A percentile compares a stretch with the other conserved stretches of the same genome.
phyloP scores from a whole-genome alignment of 31 red algal genomes.

The Odonthalia washingtoniensis region DNA sequence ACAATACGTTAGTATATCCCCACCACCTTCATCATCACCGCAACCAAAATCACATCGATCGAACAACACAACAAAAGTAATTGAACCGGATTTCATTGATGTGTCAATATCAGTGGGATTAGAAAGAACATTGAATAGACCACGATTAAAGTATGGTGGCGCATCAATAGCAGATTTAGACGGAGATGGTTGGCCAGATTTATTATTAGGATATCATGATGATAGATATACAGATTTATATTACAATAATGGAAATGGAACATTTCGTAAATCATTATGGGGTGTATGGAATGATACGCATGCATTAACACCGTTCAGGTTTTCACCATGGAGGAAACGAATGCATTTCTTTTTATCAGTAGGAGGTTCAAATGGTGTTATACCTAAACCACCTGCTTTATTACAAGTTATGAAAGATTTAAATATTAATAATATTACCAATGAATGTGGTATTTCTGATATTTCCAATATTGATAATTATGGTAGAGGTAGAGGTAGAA shows the following conservation, averaged over 20 bases:
- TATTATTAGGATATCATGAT: constrained; percentile 71
- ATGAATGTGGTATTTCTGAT: not conserved
- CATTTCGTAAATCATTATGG: constrained; percentile 43
- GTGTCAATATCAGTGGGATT: not conserved
- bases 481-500: constrained; percentile 42
- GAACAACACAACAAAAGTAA: too few species aligned
- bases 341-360: constrained; percentile 48
- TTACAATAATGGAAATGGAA: constrained; percentile 48
- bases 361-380: constrained; percentile 35
- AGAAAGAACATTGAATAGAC: not conserved
- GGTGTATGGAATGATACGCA: constrained; percentile 43
- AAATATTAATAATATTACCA: not conserved
- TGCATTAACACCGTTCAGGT: constrained; percentile 27
- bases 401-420: constrained; percentile 10
- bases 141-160: constrained; percentile 52
- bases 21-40: too few species aligned
- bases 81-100: not conserved
- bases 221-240: constrained; percentile 39
- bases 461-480: not conserved
- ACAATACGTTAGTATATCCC: too few species aligned
- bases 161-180: constrained; percentile 64
- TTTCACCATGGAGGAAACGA: constrained; percentile 22
- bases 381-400: constrained; percentile 26
- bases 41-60: too few species aligned
- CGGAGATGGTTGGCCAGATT: constrained; percentile 66